These are phyloP conservation scores for Boletus rufocinnamomeus DNA, from an alignment of 768 basidiomycete genomes.

Conservation along the genomic window DNA sequence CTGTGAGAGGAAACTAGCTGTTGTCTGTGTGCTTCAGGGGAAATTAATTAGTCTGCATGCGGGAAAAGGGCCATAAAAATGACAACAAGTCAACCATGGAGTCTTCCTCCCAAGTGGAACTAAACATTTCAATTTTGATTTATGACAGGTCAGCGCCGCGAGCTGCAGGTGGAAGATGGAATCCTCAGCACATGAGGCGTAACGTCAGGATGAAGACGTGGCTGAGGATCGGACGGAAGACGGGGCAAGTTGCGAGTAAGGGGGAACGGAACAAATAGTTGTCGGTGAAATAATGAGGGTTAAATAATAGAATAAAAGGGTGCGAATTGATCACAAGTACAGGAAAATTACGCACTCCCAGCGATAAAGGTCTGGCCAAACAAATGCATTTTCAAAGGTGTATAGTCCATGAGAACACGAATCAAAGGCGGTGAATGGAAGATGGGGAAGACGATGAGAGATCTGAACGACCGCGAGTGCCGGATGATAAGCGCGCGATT, in stretches of 20 bases:
- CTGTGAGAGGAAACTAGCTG: slow-evolving; percentile 15
- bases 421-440: not conserved
- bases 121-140: slow-evolving; percentile 7
- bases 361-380: not conserved
- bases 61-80: slow-evolving; percentile 1
- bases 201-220: slow-evolving; percentile 4
- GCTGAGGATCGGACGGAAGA: slow-evolving; percentile 6
- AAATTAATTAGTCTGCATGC: not conserved
- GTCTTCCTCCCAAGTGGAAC: not conserved
- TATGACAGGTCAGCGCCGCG: slow-evolving; percentile 4
- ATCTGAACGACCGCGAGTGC: slow-evolving; percentile 6
- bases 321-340: slow-evolving; percentile 1
- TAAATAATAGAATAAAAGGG: not conserved
- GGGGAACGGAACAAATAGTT: slow-evolving; percentile 1
- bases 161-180: slow-evolving; percentile 4
- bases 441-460: not conserved
- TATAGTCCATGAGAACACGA: not conserved
- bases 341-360: slow-evolving; percentile 12
- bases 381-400: not conserved
- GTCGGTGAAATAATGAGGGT: not conserved
- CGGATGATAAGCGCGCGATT: slow-evolving; percentile 26
- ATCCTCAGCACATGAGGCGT: slow-evolving; percentile 12
- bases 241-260: not conserved
- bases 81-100: slow-evolving; percentile 3
- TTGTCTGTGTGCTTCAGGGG: not conserved